These are phyloP conservation scores for Arctium lappa DNA, from an alignment of 129 eudicot genomes.

Conservation along the genomic window DNA sequence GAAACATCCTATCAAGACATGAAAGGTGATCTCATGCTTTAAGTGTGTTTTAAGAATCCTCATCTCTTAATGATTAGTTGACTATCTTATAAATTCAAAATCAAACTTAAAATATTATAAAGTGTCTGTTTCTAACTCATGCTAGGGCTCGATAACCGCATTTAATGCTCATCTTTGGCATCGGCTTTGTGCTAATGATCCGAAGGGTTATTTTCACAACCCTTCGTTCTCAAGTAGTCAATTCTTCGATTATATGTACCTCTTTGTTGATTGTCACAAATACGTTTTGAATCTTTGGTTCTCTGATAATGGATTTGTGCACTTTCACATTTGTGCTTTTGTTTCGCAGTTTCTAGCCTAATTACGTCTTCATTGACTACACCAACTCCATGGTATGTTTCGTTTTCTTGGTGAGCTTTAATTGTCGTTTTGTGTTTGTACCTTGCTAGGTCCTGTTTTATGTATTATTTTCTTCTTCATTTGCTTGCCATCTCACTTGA, in stretches of 20 bases:
- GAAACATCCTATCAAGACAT: not conserved
- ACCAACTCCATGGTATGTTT: not conserved
- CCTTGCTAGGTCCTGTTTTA: not conserved
- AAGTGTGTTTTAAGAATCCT: not conserved
- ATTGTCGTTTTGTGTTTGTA: not conserved
- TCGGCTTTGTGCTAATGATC: not conserved
- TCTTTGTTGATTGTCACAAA: not conserved
- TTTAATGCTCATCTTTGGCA: not conserved
- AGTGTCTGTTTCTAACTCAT: not conserved
- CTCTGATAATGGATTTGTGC: not conserved
- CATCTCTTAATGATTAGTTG: not conserved
- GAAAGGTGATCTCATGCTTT: not conserved
- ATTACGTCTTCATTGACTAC: not conserved
- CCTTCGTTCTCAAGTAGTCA: not conserved
- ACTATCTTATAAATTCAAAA: not conserved
- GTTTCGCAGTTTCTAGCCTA: not conserved
- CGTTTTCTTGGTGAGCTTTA: not conserved
- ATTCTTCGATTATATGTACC: not conserved
- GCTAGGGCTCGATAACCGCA: not conserved
- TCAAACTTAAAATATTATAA: not conserved
- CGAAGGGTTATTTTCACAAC: not conserved
- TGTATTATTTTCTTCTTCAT: not conserved
- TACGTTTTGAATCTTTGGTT: not conserved
- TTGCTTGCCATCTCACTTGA: not conserved
- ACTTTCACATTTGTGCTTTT: not conserved